phyloP scores from a whole-genome alignment of 345 rosid species.

The Viola odorata region DNA sequence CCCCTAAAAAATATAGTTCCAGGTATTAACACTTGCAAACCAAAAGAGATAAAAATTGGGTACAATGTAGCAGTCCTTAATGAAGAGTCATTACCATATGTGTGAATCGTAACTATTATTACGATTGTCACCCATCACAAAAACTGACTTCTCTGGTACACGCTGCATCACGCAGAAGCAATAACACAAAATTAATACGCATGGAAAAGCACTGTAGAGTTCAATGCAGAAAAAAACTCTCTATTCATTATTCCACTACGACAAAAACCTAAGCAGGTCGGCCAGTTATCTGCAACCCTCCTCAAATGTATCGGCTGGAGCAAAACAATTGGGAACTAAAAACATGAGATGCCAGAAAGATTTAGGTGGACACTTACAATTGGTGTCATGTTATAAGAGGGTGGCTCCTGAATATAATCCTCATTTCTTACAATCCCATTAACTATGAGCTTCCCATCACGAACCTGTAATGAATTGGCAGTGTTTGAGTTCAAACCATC shows the following conservation, averaged over 20 bases:
- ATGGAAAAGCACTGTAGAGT: constrained; percentile 1
- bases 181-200: background rate
- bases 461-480: constrained; percentile 45
- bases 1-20: constrained; percentile 50
- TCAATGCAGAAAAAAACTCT: constrained; percentile 4
- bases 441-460: constrained; percentile 59
- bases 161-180: constrained; percentile 33
- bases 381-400: constrained; percentile 75
- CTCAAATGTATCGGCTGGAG: background rate
- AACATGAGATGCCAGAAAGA: background rate
- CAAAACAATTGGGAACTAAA: background rate
- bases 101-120: constrained; percentile 97
- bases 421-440: constrained; percentile 67
- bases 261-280: background rate
- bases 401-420: constrained; percentile 64
- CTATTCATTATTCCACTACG: background rate
- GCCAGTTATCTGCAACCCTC: background rate
- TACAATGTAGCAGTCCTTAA: background rate
- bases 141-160: constrained; percentile 73
- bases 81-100: constrained; percentile 53
- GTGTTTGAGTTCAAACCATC: background rate
- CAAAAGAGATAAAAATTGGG: background rate
- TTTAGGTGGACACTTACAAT: constrained; percentile 42
- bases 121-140: constrained; percentile 98
- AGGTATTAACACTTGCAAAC: background rate